These are phyloP conservation scores for Penicillium goetzii DNA, from an alignment of 495 filamentous ascomycete genomes.

Conservation along the genomic window DNA sequence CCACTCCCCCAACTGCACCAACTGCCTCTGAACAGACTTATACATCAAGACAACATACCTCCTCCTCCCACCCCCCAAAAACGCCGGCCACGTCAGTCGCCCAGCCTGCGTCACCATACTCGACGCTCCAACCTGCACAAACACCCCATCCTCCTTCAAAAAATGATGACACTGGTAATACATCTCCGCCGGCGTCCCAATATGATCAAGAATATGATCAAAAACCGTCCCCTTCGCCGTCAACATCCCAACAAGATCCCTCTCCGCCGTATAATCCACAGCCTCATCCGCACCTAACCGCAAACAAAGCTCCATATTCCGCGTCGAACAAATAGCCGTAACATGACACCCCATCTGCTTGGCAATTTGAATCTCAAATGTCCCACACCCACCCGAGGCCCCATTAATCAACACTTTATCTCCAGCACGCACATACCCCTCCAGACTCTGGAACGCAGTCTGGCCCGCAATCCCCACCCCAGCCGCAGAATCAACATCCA, in stretches of 20 bases:
- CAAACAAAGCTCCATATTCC: slow-evolving; percentile 60
- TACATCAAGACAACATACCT: slow-evolving; percentile 50
- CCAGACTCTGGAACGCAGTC: slow-evolving; percentile 63
- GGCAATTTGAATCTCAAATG: slow-evolving; percentile 67
- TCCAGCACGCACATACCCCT: slow-evolving; percentile 55
- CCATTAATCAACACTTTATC: slow-evolving; percentile 70
- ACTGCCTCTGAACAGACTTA: slow-evolving; percentile 48
- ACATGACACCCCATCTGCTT: slow-evolving; percentile 67
- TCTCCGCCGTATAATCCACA: slow-evolving; percentile 64
- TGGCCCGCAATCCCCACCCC: slow-evolving; percentile 58
- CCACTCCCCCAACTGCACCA: slow-evolving; percentile 60
- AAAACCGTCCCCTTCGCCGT: slow-evolving; percentile 55
- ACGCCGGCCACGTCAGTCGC: slow-evolving; percentile 51
- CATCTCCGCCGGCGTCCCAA: slow-evolving; percentile 53
- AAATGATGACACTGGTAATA: slow-evolving; percentile 62
- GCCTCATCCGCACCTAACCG: slow-evolving; percentile 68
- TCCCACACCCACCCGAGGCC: slow-evolving; percentile 65
- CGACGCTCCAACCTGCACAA: slow-evolving; percentile 59
- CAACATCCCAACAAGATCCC: slow-evolving; percentile 53
- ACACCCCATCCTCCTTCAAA: slow-evolving; percentile 54
- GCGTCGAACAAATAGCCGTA: slow-evolving; percentile 60
- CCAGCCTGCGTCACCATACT: slow-evolving; percentile 31
- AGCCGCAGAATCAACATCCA: slow-evolving; percentile 54
- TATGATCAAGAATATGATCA: slow-evolving; percentile 64
- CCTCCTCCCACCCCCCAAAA: slow-evolving; percentile 68